Evolutionary conservation across 495 filamentous ascomycete species (phyloP).

Genomic region (Penicillium ochrochloron): DNA sequence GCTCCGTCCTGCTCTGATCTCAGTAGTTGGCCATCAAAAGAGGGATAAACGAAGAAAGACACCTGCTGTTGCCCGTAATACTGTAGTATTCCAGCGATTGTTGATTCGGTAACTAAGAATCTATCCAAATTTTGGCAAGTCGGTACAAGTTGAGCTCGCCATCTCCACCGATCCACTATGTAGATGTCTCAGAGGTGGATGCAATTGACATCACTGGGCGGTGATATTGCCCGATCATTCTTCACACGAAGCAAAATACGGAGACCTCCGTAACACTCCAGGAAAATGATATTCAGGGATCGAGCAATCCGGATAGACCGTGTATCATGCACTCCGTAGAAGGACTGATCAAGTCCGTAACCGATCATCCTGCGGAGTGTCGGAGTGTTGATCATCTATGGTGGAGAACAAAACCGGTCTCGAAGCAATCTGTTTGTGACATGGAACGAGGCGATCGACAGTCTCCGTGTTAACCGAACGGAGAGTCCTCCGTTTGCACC

Average conservation of each 20-base stretch:
- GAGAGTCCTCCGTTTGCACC: constrained; percentile 10
- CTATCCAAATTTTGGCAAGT: neutral
- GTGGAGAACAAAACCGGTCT: constrained; percentile 10
- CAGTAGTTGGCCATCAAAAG: neutral
- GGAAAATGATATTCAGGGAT: constrained; percentile 2
- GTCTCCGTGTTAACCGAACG: constrained; percentile 9
- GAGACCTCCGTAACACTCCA: constrained; percentile 13
- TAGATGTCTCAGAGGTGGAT: constrained; percentile 9
- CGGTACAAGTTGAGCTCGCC: neutral
- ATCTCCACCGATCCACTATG: constrained; percentile 2
- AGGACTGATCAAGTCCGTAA: neutral
- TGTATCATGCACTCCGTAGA: neutral
- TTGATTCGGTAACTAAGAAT: neutral
- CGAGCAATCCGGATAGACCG: neutral
- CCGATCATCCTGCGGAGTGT: neutral
- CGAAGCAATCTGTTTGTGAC: constrained; percentile 22
- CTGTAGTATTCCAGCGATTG: neutral
- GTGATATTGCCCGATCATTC: constrained; percentile 7
- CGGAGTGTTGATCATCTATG: neutral
- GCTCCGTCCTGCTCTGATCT: neutral
- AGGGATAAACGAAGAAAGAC: neutral
- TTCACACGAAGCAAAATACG: neutral
- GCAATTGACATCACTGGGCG: constrained; percentile 2
- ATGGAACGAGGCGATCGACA: constrained; percentile 16
- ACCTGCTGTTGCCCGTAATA: neutral